Evolutionary conservation across 2,329 filamentous ascomycete genomes (phyloP), one percentile per base, ranked within the genome.

Genomic region (Coniochaeta prunicola): DNA sequence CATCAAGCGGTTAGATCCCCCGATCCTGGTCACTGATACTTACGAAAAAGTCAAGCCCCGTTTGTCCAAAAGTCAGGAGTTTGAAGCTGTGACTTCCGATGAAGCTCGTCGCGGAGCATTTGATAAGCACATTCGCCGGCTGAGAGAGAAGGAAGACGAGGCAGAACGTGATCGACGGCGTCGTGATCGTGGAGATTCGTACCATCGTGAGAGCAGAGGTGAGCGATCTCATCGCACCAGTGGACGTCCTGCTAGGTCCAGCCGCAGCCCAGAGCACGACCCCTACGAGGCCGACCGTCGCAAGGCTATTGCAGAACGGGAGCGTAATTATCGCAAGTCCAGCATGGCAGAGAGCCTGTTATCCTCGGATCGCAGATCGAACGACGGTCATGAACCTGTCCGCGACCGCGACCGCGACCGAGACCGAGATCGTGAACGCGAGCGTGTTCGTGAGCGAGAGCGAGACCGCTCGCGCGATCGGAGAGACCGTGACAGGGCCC

Each of bases 251-350:
- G 74, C 76, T 65, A 80, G 90, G 66, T 84, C 85, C 66, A 96
- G 90, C 70, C 91, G 92, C 67, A 92, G 89, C 66, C 92, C 92
- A n/a, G 94, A 97, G 73, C 84, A 85, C 60, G 92, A 99, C 75
- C 85, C 91, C 21, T 99, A 99, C 73, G 94, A 97, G 74, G 94
- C 92, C 61, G 94, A 99, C 71, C 87, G 94, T 64, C 89, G 92
- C 68, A 94, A 93, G 73, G 93, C 93, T 48, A 92, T 94, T 69
- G 92, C 92, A 59, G 92, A 96, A 70, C 88, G 96, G 54, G 96
- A 97, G 76, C 89, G 92, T 64, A 92, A 96, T 67, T 96, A 96
- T 75, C 87, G 91, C 72, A 96, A 94, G 76, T 80, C 85, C 50
- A 86, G 82, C 70, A 85, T 85, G 75, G 89, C 88, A 64, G 84